Evolutionary conservation across 768 basidiomycete species (phyloP).

Genomic region (Dictyophora rubrovolvata): DNA sequence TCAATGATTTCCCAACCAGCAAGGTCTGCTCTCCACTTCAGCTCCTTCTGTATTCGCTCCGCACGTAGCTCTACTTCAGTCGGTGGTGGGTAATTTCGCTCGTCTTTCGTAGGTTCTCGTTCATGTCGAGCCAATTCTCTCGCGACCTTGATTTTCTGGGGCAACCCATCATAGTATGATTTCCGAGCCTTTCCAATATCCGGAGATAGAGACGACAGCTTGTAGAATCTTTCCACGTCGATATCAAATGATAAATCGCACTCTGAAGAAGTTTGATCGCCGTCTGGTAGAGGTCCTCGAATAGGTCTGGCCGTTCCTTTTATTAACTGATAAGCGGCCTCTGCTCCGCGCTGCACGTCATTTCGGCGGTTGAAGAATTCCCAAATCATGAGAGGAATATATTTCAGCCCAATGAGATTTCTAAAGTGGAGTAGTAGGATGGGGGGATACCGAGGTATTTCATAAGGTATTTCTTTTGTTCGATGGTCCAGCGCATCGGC

Average conservation of each 20-base stretch:
- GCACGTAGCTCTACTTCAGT: slow-evolving; percentile 84
- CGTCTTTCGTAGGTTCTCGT: slow-evolving; percentile 81
- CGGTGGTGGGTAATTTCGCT: slow-evolving; percentile 63
- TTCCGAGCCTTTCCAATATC: slow-evolving; percentile 60
- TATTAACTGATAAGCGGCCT: slow-evolving; percentile 71
- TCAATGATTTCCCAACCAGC: slow-evolving; percentile 72
- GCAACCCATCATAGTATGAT: slow-evolving; percentile 67
- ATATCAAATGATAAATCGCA: slow-evolving; percentile 72
- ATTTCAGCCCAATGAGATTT: slow-evolving; percentile 70
- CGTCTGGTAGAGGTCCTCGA: slow-evolving; percentile 20
- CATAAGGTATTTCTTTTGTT: slow-evolving; percentile 38
- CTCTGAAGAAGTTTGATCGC: slow-evolving; percentile 10
- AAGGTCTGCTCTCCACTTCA: slow-evolving; percentile 71
- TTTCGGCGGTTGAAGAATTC: slow-evolving; percentile 86
- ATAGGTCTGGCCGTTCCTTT: slow-evolving; percentile 53
- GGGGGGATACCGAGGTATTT: slow-evolving; percentile 67
- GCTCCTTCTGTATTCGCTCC: slow-evolving; percentile 83
- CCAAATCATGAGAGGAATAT: slow-evolving; percentile 84
- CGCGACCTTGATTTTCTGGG: slow-evolving; percentile 55
- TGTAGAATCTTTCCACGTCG: slow-evolving; percentile 58
- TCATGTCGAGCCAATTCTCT: slow-evolving; percentile 65
- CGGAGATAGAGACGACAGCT: slow-evolving; percentile 43
- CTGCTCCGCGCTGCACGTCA: slow-evolving; percentile 70
- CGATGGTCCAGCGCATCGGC: slow-evolving; percentile 15
- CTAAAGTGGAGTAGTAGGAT: slow-evolving; percentile 66